Percentiles rank a stretch among this genome's conserved stretches.
Evolutionary conservation across 768 basidiomycete genomes (phyloP).

Genomic region (Trametes cingulata): DNA sequence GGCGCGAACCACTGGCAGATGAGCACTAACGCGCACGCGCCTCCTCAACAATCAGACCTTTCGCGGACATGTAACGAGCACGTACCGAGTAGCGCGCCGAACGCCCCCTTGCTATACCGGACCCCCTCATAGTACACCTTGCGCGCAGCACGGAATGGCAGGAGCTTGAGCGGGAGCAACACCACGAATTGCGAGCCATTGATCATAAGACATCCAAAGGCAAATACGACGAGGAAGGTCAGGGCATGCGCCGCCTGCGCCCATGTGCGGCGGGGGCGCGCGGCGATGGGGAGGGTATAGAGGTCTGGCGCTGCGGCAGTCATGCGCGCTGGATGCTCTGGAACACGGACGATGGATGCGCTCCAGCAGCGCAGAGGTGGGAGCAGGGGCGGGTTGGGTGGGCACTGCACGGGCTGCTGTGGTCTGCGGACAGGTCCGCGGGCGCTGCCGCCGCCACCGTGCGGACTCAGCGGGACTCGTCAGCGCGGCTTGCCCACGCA

Average conservation of each 20-base stretch:
- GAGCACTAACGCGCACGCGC: constrained; percentile 50
- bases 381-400: background rate
- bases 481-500: background rate
- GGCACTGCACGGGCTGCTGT: background rate
- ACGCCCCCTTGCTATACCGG: constrained; percentile 80
- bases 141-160: constrained; percentile 59
- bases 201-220: constrained; percentile 65
- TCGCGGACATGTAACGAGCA: background rate
- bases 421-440: background rate
- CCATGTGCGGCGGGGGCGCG: constrained; percentile 58
- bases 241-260: constrained; percentile 47
- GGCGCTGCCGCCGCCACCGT: background rate
- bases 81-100: constrained; percentile 73
- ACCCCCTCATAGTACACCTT: constrained; percentile 68
- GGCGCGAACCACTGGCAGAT: constrained; percentile 85
- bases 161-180: constrained; percentile 62
- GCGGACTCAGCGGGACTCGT: background rate
- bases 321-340: background rate
- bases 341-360: background rate
- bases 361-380: background rate
- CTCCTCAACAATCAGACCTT: constrained; percentile 1
- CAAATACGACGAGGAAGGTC: constrained; percentile 58
- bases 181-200: constrained; percentile 73
- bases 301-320: constrained; percentile 17
- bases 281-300: constrained; percentile 52